Conservation (phyloP, 2,329 filamentous ascomycete genomes). For the Pyricularia pennisetigena region DNA sequence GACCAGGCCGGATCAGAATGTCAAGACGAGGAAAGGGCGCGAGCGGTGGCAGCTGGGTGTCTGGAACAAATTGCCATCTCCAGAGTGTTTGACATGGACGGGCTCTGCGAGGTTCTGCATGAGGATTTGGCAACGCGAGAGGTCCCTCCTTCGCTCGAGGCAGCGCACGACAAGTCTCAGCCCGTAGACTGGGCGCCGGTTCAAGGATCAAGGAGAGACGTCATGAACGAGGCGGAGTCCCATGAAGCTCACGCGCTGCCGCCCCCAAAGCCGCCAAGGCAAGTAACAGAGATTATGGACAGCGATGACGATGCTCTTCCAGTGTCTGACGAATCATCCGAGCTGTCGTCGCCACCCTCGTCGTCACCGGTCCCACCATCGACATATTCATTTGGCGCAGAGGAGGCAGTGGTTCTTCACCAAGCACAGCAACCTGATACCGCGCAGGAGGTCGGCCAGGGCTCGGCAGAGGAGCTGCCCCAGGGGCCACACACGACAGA, state of each 20-base stretch:
- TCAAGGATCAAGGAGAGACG: not conserved
- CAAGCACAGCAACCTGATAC: not conserved
- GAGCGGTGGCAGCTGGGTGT: constrained; percentile 19
- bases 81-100: constrained; percentile 48
- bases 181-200: not conserved
- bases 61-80: constrained; percentile 43
- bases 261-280: not conserved
- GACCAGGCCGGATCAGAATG: constrained; percentile 19
- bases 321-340: not conserved
- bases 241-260: not conserved
- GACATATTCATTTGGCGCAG: not conserved
- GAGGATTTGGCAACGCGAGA: constrained; percentile 26
- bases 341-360: not conserved
- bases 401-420: not conserved
- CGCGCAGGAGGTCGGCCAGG: not conserved
- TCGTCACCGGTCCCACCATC: not conserved
- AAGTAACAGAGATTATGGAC: constrained; percentile 22
- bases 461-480: not conserved
- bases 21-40: constrained; percentile 11
- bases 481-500: not conserved
- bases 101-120: constrained; percentile 44
- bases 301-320: constrained; percentile 26
- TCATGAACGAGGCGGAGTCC: not conserved
- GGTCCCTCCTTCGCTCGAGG: not conserved
- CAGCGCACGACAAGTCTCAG: not conserved